Percentiles rank a stretch among this genome's conserved stretches.
Evolutionary conservation across 2,329 filamentous ascomycete species (phyloP).

Genomic region (Daldinia sp.): DNA sequence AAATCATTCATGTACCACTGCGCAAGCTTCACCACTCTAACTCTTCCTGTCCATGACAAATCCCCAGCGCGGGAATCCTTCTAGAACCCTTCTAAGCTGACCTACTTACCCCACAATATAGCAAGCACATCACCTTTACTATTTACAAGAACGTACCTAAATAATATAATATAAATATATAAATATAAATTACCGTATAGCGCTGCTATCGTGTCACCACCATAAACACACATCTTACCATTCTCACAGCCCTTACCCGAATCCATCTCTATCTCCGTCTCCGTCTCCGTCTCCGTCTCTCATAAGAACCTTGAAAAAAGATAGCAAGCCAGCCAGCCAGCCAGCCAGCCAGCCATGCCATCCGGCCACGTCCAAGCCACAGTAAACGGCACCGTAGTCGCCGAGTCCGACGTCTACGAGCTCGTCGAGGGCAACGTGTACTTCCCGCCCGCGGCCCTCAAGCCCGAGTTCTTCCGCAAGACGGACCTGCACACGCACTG

Average conservation of each 20-base stretch:
- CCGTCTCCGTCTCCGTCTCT: not conserved
- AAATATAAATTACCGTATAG: not conserved
- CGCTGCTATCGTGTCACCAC: conserved; percentile 1
- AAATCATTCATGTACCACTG: not conserved
- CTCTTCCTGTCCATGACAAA: not conserved
- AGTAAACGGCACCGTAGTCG: conserved; percentile 62
- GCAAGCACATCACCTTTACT: not conserved
- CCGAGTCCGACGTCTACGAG: conserved; percentile 64
- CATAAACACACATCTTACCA: not conserved
- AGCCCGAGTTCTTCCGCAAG: conserved; percentile 58
- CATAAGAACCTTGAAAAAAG: conserved; percentile 28
- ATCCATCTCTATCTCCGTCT: not conserved
- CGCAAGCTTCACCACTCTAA: not conserved
- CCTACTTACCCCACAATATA: conserved; percentile 5
- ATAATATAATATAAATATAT: not conserved
- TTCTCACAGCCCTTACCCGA: not conserved
- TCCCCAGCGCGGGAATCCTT: not conserved
- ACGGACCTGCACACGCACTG: conserved; percentile 64
- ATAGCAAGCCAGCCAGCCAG: not conserved
- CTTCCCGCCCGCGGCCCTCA: conserved; percentile 61
- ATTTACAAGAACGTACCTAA: not conserved
- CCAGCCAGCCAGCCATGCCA: conserved; percentile 40
- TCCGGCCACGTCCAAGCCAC: conserved; percentile 57
- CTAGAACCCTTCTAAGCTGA: conserved; percentile 14
- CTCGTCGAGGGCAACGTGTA: conserved; percentile 72